Percentiles rank a stretch among this genome's conserved stretches.
Conservation (phyloP, 2,329 filamentous ascomycete genomes). For the Neopestalotiopsis clavispora region DNA sequence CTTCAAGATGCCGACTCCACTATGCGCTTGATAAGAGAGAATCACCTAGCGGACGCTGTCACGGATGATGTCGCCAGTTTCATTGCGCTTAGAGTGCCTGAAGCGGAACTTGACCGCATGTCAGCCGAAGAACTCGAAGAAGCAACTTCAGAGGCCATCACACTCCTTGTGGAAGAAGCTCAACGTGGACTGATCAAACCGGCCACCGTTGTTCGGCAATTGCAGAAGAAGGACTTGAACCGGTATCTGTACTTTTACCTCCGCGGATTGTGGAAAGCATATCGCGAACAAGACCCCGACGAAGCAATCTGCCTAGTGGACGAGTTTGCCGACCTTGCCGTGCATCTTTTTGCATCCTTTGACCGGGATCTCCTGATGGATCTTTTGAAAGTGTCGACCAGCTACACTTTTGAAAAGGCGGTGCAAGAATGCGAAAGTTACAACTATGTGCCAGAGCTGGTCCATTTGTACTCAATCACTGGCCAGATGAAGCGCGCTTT, state of each 20-base stretch:
- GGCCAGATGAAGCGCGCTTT: constrained; percentile 91
- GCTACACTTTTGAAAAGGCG: constrained; percentile 85
- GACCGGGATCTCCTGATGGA: constrained; percentile 83
- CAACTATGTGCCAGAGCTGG: constrained; percentile 89
- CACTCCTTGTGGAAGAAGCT: constrained; percentile 87
- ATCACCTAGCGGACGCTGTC: constrained; percentile 88
- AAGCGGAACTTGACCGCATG: constrained; percentile 69
- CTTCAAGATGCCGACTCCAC: constrained; percentile 91
- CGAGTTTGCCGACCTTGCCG: constrained; percentile 83
- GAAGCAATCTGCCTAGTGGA: constrained; percentile 76
- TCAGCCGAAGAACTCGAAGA: constrained; percentile 75
- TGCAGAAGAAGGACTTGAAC: constrained; percentile 69
- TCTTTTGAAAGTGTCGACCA: constrained; percentile 82
- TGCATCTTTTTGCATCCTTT: constrained; percentile 85
- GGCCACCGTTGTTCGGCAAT: constrained; percentile 76
- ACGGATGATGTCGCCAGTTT: constrained; percentile 89
- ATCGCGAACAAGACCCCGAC: constrained; percentile 59
- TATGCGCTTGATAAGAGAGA: constrained; percentile 83
- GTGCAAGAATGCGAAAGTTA: constrained; percentile 79
- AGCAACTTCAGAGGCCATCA: constrained; percentile 81
- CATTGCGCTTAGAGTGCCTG: constrained; percentile 82
- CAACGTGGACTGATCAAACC: constrained; percentile 85
- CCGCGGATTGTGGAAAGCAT: constrained; percentile 79
- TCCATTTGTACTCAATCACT: constrained; percentile 93
- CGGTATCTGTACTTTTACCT: constrained; percentile 94